These are phyloP conservation scores for Diutina scorzettiae DNA, from an alignment of 1,139 yeast species.

Conservation along the genomic window DNA sequence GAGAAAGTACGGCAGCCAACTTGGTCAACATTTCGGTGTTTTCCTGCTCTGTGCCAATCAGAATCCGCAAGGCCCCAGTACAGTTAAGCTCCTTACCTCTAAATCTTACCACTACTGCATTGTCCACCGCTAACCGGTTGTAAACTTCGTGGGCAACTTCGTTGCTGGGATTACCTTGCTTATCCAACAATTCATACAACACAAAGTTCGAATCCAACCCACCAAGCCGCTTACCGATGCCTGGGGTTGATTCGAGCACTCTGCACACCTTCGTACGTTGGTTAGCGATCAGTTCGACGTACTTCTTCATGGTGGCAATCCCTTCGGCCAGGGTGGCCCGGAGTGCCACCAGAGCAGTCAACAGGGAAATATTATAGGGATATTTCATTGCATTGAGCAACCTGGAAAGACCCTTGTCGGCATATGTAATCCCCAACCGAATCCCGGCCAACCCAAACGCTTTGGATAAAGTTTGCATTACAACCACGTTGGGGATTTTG, in stretches of 20 bases:
- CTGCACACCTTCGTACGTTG: constrained; percentile 46
- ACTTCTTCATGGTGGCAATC: constrained; percentile 43
- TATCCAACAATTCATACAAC: constrained; percentile 56
- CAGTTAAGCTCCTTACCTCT: constrained; percentile 89
- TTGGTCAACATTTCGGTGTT: constrained; percentile 44
- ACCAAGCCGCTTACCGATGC: constrained; percentile 69
- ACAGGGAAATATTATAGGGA: constrained; percentile 84
- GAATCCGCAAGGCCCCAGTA: constrained; percentile 72
- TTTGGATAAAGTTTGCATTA: constrained; percentile 84
- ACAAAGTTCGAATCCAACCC: constrained; percentile 85
- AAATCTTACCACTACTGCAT: constrained; percentile 76
- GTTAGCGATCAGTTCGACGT: constrained; percentile 35
- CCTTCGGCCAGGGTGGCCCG: constrained; percentile 59
- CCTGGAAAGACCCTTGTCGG: constrained; percentile 45
- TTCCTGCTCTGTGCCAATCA: constrained; percentile 76
- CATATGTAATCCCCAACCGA: constrained; percentile 71
- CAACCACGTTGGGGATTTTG: constrained; percentile 72
- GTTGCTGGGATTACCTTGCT: constrained; percentile 51
- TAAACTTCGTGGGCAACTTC: constrained; percentile 60
- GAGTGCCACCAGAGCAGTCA: constrained; percentile 64
- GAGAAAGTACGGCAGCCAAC: constrained; percentile 16
- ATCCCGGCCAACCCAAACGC: constrained; percentile 96
- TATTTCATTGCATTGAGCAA: constrained; percentile 85
- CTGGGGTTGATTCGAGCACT: constrained; percentile 40
- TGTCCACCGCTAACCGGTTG: constrained; percentile 52